Evolutionary conservation across 116 monocot species (phyloP).

Genomic region (Zostera marina): DNA sequence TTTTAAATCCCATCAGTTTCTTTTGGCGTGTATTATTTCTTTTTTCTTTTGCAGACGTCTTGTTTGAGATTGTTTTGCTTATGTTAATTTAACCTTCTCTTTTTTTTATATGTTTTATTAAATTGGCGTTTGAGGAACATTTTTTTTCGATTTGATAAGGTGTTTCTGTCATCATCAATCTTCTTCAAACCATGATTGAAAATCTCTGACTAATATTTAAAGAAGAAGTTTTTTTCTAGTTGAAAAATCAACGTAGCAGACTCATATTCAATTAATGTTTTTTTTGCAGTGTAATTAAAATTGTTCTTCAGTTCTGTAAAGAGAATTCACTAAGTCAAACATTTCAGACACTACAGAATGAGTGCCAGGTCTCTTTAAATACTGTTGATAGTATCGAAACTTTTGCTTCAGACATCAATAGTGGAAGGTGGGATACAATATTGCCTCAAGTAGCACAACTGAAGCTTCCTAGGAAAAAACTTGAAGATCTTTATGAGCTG

Average conservation of each 20-base stretch:
- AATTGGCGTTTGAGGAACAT: too few relatives aligned
- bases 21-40: too few relatives aligned
- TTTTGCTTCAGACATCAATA: conserved; percentile 70
- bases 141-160: background rate
- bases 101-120: too few relatives aligned
- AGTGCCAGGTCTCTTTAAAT: conserved; percentile 92
- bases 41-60: too few relatives aligned
- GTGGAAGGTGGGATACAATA: conserved; percentile 87
- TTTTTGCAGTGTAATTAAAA: conserved; percentile 80
- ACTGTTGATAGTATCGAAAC: conserved; percentile 94
- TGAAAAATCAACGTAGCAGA: background rate
- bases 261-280: background rate
- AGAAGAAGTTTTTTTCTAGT: background rate
- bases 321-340: conserved; percentile 90
- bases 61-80: too few relatives aligned
- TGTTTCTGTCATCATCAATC: background rate
- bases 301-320: conserved; percentile 96
- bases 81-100: too few relatives aligned
- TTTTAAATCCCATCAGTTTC: too few relatives aligned
- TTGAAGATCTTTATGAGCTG: conserved; percentile 94
- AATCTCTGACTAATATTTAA: background rate
- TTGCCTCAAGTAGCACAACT: conserved; percentile 89
- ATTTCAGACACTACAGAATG: conserved; percentile 79
- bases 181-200: background rate
- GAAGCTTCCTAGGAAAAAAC: conserved; percentile 80